Conservation (phyloP, 257 asterid genomes). For the Parsonsia alboflavescens region DNA sequence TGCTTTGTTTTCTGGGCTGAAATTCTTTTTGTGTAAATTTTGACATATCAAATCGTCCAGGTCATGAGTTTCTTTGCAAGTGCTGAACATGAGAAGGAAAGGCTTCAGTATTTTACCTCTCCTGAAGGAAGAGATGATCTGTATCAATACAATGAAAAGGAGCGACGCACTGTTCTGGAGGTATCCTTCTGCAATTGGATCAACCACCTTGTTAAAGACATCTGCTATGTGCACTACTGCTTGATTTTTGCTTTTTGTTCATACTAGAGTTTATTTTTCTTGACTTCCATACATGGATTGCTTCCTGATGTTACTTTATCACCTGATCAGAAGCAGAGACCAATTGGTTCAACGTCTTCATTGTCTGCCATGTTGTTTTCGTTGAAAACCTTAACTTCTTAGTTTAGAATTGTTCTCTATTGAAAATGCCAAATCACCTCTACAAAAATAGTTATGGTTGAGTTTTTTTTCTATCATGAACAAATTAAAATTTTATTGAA, state of each 20-base stretch:
- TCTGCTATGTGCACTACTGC: not conserved
- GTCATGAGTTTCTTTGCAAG: constrained; percentile 85
- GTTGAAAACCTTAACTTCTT: too few relatives aligned
- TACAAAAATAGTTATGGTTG: too few relatives aligned
- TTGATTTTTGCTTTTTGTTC: not conserved
- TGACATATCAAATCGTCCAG: constrained; percentile 31
- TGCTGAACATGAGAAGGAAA: constrained; percentile 92
- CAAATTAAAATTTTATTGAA: not conserved
- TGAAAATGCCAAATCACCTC: too few relatives aligned
- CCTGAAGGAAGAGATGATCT: constrained; percentile 98
- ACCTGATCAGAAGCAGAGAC: not conserved
- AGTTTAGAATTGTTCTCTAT: too few relatives aligned
- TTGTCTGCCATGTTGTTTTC: too few relatives aligned
- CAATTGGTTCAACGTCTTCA: not conserved
- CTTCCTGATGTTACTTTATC: not conserved
- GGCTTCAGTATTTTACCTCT: constrained; percentile 81
- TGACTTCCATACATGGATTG: not conserved
- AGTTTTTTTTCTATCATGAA: not conserved
- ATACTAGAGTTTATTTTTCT: not conserved
- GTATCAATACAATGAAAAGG: constrained; percentile 93
- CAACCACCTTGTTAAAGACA: constrained; percentile 6
- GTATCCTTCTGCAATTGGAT: constrained; percentile 26
- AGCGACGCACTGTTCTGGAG: constrained; percentile 90
- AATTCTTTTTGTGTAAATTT: not conserved
- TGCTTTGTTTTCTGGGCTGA: not conserved